Evolutionary conservation across 1,284 basidiomycete species (phyloP), one percentile per base, ranked within the genome.

Genomic region (Apiotrichum gracile): DNA sequence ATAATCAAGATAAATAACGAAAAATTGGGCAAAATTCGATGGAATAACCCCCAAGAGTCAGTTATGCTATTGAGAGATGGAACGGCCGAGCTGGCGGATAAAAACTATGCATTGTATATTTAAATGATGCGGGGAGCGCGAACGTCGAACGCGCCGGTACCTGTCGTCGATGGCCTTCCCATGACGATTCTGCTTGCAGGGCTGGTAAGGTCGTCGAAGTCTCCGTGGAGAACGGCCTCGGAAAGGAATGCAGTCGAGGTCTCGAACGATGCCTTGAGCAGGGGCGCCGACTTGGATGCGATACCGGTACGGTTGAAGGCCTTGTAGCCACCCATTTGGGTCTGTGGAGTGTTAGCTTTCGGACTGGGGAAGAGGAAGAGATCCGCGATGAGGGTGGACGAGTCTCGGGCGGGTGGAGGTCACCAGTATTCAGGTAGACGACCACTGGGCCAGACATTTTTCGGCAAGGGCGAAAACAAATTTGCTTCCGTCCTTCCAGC

Each of bases 221-320:
- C 94, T 35, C 94, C 94, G 72, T 88, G 85, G 51, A 99, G 77
- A 0, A 92, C 91, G 16, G 94, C 93, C 59, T 97, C 92, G 12
- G 91, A 90, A 63, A 99, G 76, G 81, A 98, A 97, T 2, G 86
- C 82, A n/a, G 88, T 90, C 0, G 96, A 98, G 12, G 92, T 97
- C 78, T 98, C 96, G 75, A 89, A 99, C 7, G 90, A 93, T 3
- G 96, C 94, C 77, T 98, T 98, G 57, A 97, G 83, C 44, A 98
- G 80, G 4, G 94, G 91, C 25, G 92, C 96, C 9, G 90, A 85
- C 72, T 91, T 90, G 52, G 86, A 85, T 21, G 89, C 86, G 55
- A 98, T 87, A 61, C 96, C 96, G 56, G 87, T 91, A 49, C 96
- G 86, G 76, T 97, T 98, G 79, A 98, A 99, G 2, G 96, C 92